Evolutionary conservation across 371 early-diverging fungal species (phyloP).

Genomic region (Entomophthora muscae): DNA sequence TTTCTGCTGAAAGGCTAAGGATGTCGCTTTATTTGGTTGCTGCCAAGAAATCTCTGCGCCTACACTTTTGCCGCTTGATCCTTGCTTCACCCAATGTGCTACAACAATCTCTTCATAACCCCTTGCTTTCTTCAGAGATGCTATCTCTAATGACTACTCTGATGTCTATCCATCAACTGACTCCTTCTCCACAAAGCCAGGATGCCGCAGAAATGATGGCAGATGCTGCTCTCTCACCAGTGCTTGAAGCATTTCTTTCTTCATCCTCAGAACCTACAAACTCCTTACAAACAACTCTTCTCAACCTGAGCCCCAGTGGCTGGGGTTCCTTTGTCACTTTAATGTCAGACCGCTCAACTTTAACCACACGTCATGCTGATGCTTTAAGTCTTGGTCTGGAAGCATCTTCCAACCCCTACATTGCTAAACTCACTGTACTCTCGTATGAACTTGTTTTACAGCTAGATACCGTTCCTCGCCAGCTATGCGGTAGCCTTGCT

Average conservation of each 20-base stretch:
- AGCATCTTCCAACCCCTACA: neutral
- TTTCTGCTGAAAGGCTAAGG: neutral
- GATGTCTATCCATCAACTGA: neutral
- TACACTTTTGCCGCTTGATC: neutral
- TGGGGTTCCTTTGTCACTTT: neutral
- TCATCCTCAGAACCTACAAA: neutral
- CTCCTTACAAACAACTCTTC: neutral
- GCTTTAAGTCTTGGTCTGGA: neutral
- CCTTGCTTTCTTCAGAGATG: neutral
- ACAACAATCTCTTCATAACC: neutral
- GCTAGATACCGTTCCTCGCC: neutral
- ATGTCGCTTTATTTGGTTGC: neutral
- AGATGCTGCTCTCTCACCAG: neutral
- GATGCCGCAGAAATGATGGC: neutral
- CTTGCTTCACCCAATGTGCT: neutral
- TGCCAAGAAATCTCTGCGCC: neutral
- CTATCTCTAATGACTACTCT: neutral
- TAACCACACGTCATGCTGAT: neutral
- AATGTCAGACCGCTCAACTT: neutral
- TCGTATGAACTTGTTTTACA: neutral
- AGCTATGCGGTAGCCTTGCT: neutral
- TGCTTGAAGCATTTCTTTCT: neutral
- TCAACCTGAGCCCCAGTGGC: neutral
- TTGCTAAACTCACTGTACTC: neutral
- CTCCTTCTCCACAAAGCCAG: neutral